These are phyloP conservation scores for Rheum nobile DNA, from an alignment of 148 eudicot genomes.

Conservation along the genomic window DNA sequence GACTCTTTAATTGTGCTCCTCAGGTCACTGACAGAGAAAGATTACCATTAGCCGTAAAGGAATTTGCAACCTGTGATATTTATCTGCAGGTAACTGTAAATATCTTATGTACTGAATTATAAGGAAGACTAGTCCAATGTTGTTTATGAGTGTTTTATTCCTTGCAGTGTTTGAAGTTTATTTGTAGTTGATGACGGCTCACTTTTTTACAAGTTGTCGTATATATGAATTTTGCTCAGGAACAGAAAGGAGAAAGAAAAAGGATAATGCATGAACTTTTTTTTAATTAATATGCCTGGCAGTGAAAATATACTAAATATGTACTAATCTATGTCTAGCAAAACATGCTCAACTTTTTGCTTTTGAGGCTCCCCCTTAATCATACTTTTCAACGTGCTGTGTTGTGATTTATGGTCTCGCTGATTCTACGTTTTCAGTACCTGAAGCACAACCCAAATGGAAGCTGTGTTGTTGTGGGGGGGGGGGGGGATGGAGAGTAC, in stretches of 20 bases:
- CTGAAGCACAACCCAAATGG: conserved; percentile 97
- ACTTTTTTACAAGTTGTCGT: no score
- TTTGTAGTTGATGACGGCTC: no score
- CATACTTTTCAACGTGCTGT: background rate
- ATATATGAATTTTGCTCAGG: no score
- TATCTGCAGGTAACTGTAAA: conserved; percentile 71
- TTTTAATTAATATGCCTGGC: no score
- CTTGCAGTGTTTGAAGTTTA: no score
- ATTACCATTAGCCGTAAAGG: conserved; percentile 84
- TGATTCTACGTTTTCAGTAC: conserved; percentile 28
- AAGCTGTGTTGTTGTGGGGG: conserved; percentile 95
- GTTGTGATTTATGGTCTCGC: background rate
- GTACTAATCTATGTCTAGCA: no score
- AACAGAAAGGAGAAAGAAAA: no score
- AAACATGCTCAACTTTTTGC: no score
- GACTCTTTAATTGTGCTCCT: conserved; percentile 4
- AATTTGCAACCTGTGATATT: conserved; percentile 94
- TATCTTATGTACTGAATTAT: no score
- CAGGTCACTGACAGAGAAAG: conserved; percentile 98
- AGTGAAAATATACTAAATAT: no score
- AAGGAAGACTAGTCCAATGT: background rate
- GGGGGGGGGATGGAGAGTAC: conserved; percentile 98
- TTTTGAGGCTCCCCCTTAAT: background rate
- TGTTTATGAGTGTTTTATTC: no score
- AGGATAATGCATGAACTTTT: no score